Evolutionary conservation across 2,329 filamentous ascomycete species (phyloP).

Genomic region (Epichloe baconii): DNA sequence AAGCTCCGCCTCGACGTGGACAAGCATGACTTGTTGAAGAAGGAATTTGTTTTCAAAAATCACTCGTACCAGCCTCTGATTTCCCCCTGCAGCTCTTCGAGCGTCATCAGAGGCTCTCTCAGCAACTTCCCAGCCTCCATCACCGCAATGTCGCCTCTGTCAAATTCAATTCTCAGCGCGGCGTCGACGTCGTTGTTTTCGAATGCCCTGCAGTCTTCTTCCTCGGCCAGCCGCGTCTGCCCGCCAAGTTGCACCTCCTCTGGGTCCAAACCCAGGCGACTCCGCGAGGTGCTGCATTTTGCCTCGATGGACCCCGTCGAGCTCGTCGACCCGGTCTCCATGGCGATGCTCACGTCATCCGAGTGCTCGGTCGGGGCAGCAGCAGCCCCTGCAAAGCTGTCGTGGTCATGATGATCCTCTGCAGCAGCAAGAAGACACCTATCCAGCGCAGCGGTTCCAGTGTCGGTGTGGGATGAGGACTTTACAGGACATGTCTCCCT

Average conservation of each 20-base stretch:
- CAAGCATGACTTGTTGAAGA: no score
- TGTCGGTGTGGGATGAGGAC: no score
- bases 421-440: not conserved
- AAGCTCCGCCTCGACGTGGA: no score
- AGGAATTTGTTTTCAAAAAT: not conserved
- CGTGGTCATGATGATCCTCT: not conserved
- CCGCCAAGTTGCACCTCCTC: no score
- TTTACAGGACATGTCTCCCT: no score
- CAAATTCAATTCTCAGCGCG: no score
- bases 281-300: not conserved
- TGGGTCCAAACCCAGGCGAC: not conserved
- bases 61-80: conserved; percentile 1
- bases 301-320: not conserved
- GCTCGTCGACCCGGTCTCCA: not conserved
- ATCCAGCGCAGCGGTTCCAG: not conserved
- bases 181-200: no score
- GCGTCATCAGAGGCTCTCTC: conserved; percentile 4
- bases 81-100: conserved; percentile 4
- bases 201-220: no score
- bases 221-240: no score
- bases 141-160: not conserved
- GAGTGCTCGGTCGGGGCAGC: not conserved
- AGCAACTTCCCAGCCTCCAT: not conserved
- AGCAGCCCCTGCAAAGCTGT: no score
- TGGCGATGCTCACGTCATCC: not conserved